Conservation (phyloP, 305 asterid genomes). For the Salvia sclarea region DNA sequence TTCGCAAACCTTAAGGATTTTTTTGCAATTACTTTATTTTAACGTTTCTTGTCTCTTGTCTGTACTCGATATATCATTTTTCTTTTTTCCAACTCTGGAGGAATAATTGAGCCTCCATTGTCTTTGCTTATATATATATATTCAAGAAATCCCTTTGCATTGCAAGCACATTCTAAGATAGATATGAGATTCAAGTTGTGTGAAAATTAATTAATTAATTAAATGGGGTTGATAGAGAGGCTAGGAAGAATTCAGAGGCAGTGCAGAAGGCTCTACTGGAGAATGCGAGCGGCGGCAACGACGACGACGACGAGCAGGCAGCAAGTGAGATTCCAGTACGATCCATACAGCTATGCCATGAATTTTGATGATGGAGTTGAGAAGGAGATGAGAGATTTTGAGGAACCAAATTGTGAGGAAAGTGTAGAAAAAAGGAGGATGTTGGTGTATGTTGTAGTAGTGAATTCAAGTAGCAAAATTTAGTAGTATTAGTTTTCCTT, state of each 20-base stretch:
- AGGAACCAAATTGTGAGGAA: constrained; percentile 17
- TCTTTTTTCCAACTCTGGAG: constrained; percentile 15
- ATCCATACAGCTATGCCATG: constrained; percentile 62
- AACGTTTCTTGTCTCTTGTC: constrained; percentile 29
- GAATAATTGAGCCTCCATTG: constrained; percentile 14
- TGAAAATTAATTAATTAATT: too few relatives aligned
- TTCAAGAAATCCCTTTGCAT: neutral
- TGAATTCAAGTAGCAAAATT: neutral
- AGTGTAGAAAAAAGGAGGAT: constrained; percentile 31
- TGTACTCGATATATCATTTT: neutral
- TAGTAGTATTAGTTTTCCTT: too few relatives aligned
- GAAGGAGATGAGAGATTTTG: constrained; percentile 26
- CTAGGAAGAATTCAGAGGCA: constrained; percentile 45
- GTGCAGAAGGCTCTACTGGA: constrained; percentile 49
- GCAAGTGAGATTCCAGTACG: constrained; percentile 54
- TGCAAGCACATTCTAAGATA: neutral
- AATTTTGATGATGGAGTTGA: constrained; percentile 63
- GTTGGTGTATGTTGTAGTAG: constrained; percentile 47
- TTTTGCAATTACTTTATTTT: neutral
- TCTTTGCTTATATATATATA: constrained; percentile 13
- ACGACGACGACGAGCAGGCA: constrained; percentile 42
- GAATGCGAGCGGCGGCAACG: constrained; percentile 46
- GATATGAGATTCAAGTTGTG: too few relatives aligned
- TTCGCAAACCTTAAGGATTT: constrained; percentile 33
- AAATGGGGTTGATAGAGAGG: constrained; percentile 37